Conservation (phyloP, 2,329 filamentous ascomycete genomes). For the Metarhizium humberi region DNA sequence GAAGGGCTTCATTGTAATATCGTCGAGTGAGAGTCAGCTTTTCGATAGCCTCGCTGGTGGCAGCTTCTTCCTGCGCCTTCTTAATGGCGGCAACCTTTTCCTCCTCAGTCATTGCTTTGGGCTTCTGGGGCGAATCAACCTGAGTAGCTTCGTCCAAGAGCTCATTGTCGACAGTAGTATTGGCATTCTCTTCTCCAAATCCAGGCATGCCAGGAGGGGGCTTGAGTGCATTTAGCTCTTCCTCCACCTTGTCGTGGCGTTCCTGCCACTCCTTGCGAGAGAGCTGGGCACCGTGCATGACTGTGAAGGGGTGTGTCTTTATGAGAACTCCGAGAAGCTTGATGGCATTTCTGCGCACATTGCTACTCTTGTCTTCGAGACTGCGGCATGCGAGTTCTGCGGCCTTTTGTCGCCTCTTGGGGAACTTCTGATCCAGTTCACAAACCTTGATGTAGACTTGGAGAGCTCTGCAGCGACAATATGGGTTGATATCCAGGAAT, state of each 20-base stretch:
- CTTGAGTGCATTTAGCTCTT: slow-evolving; percentile 70
- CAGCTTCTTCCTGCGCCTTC: slow-evolving; percentile 78
- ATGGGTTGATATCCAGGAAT: slow-evolving; percentile 93
- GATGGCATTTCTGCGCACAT: slow-evolving; percentile 89
- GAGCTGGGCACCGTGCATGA: slow-evolving; percentile 82
- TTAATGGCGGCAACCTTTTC: slow-evolving; percentile 63
- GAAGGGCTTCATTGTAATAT: slow-evolving; percentile 88
- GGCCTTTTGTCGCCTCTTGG: slow-evolving; percentile 79
- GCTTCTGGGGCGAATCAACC: slow-evolving; percentile 60
- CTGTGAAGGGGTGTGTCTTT: slow-evolving; percentile 87
- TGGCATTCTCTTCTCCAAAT: slow-evolving; percentile 52
- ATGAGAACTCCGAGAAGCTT: slow-evolving; percentile 83
- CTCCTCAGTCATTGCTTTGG: slow-evolving; percentile 64
- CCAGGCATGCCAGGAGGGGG: slow-evolving; percentile 63
- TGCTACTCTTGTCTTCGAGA: slow-evolving; percentile 95
- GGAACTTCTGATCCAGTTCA: slow-evolving; percentile 92
- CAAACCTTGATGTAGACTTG: slow-evolving; percentile 91
- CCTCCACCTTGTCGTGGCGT: slow-evolving; percentile 72
- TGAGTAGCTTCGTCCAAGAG: slow-evolving; percentile 86
- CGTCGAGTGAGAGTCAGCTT: slow-evolving; percentile 80
- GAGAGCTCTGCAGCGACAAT: slow-evolving; percentile 82
- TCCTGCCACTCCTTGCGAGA: slow-evolving; percentile 78
- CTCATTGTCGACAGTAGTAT: slow-evolving; percentile 63
- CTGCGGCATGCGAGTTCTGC: slow-evolving; percentile 82
- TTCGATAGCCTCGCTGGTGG: slow-evolving; percentile 78